phyloP scores from a whole-genome alignment of 2,329 filamentous ascomycete species.

The Pseudogymnoascus sp. region DNA sequence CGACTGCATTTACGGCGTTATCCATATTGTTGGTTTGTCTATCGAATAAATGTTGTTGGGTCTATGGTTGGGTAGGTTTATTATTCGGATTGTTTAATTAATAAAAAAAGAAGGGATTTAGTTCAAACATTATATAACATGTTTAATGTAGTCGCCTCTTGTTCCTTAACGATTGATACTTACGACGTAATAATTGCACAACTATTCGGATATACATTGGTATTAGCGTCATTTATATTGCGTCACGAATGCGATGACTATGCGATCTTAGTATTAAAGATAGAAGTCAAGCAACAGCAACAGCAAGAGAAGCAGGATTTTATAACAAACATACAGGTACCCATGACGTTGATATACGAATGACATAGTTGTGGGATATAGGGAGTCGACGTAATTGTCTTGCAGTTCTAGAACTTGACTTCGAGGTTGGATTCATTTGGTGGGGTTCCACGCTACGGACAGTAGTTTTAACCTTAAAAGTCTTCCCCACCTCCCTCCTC shows the following conservation, averaged over 20 bases:
- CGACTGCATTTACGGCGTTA: conserved; percentile 16
- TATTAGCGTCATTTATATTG: not conserved
- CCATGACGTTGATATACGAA: not conserved
- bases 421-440: not conserved
- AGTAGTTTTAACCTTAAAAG: not conserved
- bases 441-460: not conserved
- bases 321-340: not conserved
- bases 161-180: not conserved
- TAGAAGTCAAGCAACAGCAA: not conserved
- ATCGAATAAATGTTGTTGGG: not conserved
- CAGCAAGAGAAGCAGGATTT: not conserved
- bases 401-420: not conserved
- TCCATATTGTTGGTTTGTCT: conserved; percentile 12
- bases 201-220: not conserved
- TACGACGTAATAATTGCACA: conserved; percentile 8
- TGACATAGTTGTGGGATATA: not conserved
- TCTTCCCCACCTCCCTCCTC: not conserved
- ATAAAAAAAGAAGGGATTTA: not conserved
- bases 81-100: not conserved
- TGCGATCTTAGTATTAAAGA: not conserved
- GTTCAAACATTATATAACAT: not conserved
- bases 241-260: not conserved
- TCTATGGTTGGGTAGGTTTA: not conserved
- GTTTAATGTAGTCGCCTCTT: not conserved
- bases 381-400: not conserved